These are phyloP conservation scores for Tephrocybe sp. DNA, from an alignment of 768 basidiomycete genomes.

Conservation along the genomic window DNA sequence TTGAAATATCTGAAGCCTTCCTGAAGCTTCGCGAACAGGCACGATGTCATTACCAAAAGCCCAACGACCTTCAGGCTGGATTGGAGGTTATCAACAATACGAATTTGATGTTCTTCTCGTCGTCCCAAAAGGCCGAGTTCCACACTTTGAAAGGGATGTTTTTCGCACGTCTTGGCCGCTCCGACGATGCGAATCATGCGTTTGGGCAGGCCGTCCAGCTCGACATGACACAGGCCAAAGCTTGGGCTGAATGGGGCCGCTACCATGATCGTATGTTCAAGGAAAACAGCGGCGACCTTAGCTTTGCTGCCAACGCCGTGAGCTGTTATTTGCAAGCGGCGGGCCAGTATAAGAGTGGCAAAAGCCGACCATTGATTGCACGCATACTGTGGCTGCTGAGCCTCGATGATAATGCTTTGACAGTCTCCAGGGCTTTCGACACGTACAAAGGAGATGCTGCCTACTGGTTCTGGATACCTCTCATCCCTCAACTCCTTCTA, in stretches of 20 bases:
- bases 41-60: slow-evolving; percentile 95
- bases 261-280: slow-evolving; percentile 94
- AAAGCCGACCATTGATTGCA: slow-evolving; percentile 87
- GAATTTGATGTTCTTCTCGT: slow-evolving; percentile 97
- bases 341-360: slow-evolving; percentile 90
- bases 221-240: slow-evolving; percentile 92
- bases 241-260: slow-evolving; percentile 98
- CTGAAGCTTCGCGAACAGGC: slow-evolving; percentile 98
- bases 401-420: slow-evolving; percentile 76
- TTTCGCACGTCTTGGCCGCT: slow-evolving; percentile 80
- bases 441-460: slow-evolving; percentile 95
- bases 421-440: slow-evolving; percentile 83
- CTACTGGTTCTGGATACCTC: slow-evolving; percentile 98
- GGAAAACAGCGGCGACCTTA: slow-evolving; percentile 71
- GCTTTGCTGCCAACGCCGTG: slow-evolving; percentile 86
- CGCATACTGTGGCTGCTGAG: slow-evolving; percentile 97
- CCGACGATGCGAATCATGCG: slow-evolving; percentile 87
- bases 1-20: slow-evolving; percentile 99
- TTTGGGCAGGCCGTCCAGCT: slow-evolving; percentile 96
- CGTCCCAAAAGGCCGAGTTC: slow-evolving; percentile 95
- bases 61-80: slow-evolving; percentile 89
- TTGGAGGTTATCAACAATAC: slow-evolving; percentile 99
- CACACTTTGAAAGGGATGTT: slow-evolving; percentile 99
- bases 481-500: slow-evolving; percentile 90
- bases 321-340: slow-evolving; percentile 98